Conservation (phyloP, 495 filamentous ascomycete species). For the Talaromyces nanjingensis region DNA sequence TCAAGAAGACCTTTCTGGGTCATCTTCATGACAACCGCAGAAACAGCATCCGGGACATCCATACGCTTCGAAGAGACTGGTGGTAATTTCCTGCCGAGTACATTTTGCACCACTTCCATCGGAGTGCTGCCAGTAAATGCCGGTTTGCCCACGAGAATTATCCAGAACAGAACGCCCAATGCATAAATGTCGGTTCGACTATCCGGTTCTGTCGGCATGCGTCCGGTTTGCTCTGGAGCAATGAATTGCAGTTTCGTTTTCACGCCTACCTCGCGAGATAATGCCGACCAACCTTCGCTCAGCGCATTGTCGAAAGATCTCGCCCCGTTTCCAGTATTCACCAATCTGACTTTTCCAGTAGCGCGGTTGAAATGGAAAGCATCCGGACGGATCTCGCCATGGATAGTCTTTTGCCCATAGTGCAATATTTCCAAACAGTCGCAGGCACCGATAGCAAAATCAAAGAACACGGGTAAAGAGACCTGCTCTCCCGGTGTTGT, state of each 20-base stretch:
- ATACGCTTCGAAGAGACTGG: conserved; percentile 65
- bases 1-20: conserved; percentile 78
- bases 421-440: conserved; percentile 83
- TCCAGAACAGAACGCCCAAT: conserved; percentile 80
- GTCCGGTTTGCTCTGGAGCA: conserved; percentile 85
- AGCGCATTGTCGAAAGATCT: conserved; percentile 83
- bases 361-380: conserved; percentile 76
- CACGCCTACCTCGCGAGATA: conserved; percentile 71
- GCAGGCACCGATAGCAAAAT: conserved; percentile 80
- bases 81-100: conserved; percentile 67
- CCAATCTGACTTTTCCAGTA: conserved; percentile 62
- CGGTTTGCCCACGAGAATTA: conserved; percentile 66
- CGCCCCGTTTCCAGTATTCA: conserved; percentile 77
- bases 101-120: conserved; percentile 81
- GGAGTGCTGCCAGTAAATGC: conserved; percentile 72
- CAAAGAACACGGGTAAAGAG: conserved; percentile 66
- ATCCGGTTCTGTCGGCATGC: conserved; percentile 83
- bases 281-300: conserved; percentile 72
- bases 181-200: conserved; percentile 87
- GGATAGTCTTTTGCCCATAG: conserved; percentile 72
- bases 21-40: conserved; percentile 80
- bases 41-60: conserved; percentile 75
- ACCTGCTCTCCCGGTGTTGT: conserved; percentile 50
- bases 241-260: conserved; percentile 83
- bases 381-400: conserved; percentile 82